Conservation (phyloP, 352 stramenopile genomes). For the Globisporangium ultimum region DNA sequence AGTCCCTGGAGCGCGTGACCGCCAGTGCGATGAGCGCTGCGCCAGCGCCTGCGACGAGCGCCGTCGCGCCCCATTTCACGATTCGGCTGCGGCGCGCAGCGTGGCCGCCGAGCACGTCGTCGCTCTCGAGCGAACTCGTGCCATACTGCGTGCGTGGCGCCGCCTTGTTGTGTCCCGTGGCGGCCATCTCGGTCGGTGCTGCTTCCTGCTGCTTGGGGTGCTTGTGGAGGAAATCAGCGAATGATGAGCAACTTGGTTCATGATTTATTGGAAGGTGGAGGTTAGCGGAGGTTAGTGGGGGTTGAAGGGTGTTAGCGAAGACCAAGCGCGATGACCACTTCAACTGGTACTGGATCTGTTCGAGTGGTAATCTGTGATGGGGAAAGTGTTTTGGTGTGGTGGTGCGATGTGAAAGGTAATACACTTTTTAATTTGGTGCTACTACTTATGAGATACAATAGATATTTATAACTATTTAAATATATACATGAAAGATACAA, state of each 20-base stretch:
- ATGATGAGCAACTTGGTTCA: background rate
- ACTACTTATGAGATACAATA: too few species aligned
- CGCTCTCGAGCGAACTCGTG: constrained; percentile 24
- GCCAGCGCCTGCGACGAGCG: constrained; percentile 22
- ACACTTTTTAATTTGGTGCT: too few species aligned
- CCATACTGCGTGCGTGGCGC: constrained; percentile 18
- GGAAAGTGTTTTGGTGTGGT: background rate
- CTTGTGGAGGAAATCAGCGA: background rate
- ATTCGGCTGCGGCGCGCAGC: constrained; percentile 22
- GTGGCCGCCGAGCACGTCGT: constrained; percentile 11
- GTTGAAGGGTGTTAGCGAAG: background rate
- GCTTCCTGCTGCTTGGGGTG: background rate
- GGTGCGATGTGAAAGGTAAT: too few species aligned
- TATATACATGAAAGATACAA: too few species aligned
- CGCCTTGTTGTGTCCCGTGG: background rate
- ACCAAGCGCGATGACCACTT: background rate
- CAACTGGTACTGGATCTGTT: background rate
- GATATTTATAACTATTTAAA: too few species aligned
- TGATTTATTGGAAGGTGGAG: background rate
- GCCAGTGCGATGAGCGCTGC: constrained; percentile 23
- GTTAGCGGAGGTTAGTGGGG: background rate
- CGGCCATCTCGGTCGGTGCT: background rate
- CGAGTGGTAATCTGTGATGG: background rate
- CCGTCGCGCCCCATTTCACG: constrained; percentile 24
- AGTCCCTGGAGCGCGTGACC: constrained; percentile 1